A percentile compares a stretch with the other conserved stretches of the same genome.
phyloP scores from a whole-genome alignment of 139 green algal species.

The Eudorina sp. region DNA sequence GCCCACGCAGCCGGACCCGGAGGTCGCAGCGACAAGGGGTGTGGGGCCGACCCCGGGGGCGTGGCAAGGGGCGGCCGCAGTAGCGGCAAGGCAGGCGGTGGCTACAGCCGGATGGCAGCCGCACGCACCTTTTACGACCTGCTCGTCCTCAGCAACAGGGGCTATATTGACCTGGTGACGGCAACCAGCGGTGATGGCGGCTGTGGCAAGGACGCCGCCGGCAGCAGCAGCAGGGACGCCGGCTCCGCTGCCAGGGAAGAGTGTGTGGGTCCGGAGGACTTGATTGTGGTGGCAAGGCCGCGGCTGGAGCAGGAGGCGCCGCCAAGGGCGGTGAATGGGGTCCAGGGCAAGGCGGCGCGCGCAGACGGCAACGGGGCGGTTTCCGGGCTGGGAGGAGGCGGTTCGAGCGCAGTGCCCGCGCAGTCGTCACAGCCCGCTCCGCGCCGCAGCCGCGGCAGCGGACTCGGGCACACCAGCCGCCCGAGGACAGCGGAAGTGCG shows the following conservation, averaged over 20 bases:
- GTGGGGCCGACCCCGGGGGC: not conserved
- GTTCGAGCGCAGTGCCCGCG: too few relatives aligned
- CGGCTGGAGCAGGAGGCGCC: slow-evolving; percentile 16
- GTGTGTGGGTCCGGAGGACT: not conserved
- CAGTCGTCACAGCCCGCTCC: too few relatives aligned
- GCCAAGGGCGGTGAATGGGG: too few relatives aligned
- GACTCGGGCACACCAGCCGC: too few relatives aligned
- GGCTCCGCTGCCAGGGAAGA: not conserved
- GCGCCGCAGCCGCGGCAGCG: too few relatives aligned
- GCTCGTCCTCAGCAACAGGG: slow-evolving; percentile 40
- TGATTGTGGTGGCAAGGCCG: slow-evolving; percentile 4
- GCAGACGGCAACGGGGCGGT: too few relatives aligned
- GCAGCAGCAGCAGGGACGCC: too few relatives aligned
- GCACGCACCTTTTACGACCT: slow-evolving; percentile 48
- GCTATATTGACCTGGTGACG: slow-evolving; percentile 8
- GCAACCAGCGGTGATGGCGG: not conserved
- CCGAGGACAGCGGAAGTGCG: too few relatives aligned
- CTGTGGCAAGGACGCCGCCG: not conserved
- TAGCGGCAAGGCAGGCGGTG: too few relatives aligned
- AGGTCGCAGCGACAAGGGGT: not conserved
- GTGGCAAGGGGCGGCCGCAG: slow-evolving; percentile 4
- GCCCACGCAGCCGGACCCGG: not conserved
- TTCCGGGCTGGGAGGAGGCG: too few relatives aligned
- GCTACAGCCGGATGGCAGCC: slow-evolving; percentile 32
- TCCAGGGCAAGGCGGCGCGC: too few relatives aligned